Evolutionary conservation across 2,329 filamentous ascomycete species (phyloP), one percentile per base, ranked within the genome.

Genomic region (Talaromyces sp.): DNA sequence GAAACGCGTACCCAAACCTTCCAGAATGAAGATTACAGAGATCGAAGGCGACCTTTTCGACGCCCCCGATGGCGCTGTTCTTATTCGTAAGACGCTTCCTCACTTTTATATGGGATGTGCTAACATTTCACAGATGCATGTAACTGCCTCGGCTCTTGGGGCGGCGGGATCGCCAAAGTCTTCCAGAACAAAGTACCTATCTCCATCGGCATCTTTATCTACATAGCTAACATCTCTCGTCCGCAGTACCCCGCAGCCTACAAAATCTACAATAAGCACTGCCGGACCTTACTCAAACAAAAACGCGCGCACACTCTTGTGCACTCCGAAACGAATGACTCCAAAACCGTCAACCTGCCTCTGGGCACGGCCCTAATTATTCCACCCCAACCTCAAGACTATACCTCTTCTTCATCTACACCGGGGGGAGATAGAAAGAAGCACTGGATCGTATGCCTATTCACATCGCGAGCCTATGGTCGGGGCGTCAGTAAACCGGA

Each of bases 371-470:
- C 82, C 2, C 76, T 86, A 0, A 73, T 88, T 2, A 87, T 88
- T 31, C 79, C 83, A 3, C 85, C 85, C 0, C 78, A 80, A 39
- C 70, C 80, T 19, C 69, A 66, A 4, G 75, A 80, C 39, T 73
- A 73, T 27, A 39, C 9, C 3, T 41, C 56, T 27, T 45, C 22
- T 3, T 27, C 19, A 5, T 41, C 39, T 22, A 59, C 22, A 1
- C 14, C 13, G 3, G 19, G n/a, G 1, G n/a, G 11, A 4, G 9
- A 60, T 1, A 47, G 13, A 13, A 76, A 73, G 24, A 73, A 74
- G 13, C 84, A 86, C 63, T 88, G 83, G 80, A 80, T 89, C 31
- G 82, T 84, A 0, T 88, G 86, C 68, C 73, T 89, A 0, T 88
- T 88, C 68, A 88, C 86, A 0, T 86, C 84, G 2, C 71, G 74